Evolutionary conservation across 495 filamentous ascomycete genomes (phyloP).

Genomic region (Neurospora terricola): DNA sequence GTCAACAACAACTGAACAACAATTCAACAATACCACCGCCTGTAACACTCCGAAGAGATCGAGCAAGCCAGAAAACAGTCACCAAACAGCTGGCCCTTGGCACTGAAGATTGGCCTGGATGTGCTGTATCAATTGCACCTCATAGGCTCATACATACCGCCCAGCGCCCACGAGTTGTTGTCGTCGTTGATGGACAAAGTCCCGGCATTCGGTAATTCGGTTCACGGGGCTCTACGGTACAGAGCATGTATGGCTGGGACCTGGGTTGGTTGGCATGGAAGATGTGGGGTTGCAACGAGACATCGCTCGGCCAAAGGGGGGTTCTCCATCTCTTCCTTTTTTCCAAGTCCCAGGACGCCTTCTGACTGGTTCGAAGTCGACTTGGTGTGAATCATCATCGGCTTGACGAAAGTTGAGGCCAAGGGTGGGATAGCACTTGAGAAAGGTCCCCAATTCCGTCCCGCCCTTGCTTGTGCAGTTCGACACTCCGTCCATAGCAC

Average conservation of each 20-base stretch:
- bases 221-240: background rate
- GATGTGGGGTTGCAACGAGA: background rate
- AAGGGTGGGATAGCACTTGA: background rate
- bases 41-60: background rate
- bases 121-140: background rate
- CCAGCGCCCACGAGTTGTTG: background rate
- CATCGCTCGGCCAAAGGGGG: background rate
- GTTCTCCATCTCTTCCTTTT: background rate
- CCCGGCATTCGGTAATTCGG: background rate
- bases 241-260: background rate
- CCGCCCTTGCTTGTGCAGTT: background rate
- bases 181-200: background rate
- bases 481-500: background rate
- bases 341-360: background rate
- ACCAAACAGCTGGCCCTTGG: background rate
- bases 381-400: background rate
- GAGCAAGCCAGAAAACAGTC: background rate
- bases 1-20: background rate
- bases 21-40: background rate
- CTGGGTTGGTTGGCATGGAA: background rate
- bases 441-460: background rate
- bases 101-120: background rate
- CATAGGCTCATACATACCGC: background rate
- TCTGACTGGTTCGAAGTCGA: background rate
- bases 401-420: background rate